Conservation (phyloP, 2,329 filamentous ascomycete genomes). For the Aureobasidium sp. region DNA sequence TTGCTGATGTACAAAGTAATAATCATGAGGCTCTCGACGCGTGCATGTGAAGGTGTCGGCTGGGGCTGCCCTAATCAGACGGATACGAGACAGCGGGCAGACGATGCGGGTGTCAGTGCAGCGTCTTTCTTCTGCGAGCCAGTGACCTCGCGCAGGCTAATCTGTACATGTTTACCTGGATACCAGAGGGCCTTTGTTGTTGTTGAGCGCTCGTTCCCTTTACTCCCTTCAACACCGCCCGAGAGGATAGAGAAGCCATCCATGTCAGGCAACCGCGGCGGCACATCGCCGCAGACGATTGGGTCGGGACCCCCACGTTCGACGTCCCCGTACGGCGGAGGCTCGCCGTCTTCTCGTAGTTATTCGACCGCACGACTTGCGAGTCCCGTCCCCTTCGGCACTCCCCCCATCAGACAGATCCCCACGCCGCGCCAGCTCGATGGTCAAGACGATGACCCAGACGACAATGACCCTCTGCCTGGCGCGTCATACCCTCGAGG, state of each 20-base stretch:
- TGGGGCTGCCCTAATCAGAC: not conserved
- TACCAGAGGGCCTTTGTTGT: not conserved
- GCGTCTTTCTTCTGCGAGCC: not conserved
- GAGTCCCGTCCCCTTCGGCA: conserved; percentile 44
- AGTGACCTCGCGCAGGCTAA: conserved; percentile 4
- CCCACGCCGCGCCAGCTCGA: conserved; percentile 41
- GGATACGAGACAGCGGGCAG: not conserved
- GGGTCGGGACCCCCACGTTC: not conserved
- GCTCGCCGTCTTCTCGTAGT: conserved; percentile 15
- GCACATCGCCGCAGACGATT: conserved; percentile 5
- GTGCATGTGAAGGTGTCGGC: not conserved
- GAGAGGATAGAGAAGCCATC: not conserved
- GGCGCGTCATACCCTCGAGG: conserved; percentile 39
- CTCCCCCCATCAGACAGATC: conserved; percentile 41
- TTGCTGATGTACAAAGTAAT: not conserved
- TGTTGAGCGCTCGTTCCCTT: not conserved
- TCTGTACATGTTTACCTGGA: conserved; percentile 5
- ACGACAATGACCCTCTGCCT: conserved; percentile 51
- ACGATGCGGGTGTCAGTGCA: not conserved
- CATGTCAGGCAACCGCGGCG: not conserved
- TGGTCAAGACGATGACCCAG: conserved; percentile 22
- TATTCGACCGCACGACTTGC: conserved; percentile 45
- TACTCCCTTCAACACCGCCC: no score
- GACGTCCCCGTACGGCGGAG: conserved; percentile 5
- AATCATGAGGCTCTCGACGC: not conserved